Evolutionary conservation across 2,329 filamentous ascomycete genomes (phyloP), one percentile per base, ranked within the genome.

Genomic region (Epichloe sylvatica): DNA sequence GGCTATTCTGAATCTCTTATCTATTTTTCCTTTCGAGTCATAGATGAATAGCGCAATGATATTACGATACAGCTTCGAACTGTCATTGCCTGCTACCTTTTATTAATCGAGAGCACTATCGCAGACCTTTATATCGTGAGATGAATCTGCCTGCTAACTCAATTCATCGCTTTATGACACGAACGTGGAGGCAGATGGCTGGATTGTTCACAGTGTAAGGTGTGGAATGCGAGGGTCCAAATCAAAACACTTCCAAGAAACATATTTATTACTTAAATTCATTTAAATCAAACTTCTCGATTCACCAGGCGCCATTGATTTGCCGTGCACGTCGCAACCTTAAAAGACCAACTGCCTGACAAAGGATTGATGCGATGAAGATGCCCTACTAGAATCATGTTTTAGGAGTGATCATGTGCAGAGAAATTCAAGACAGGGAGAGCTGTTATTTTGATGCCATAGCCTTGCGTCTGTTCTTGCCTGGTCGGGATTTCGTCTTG

Each of bases 381-480:
- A 9, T 3, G 5, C 12, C 43, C 6, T 15, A 23, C 2, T n/a
- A 45, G 9, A 23, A 37, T 19, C 34, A 9, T 37, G 8, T 4
- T n/a, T 37, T 15, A 25, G 17, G 5, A 34, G 37, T 6, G 7
- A 45, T 45, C 37, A 11, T 7, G 25, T 38, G 17, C 15, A 37
- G 23, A 25, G 15, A 19, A 17, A 17, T 8, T 25, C 4, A 41
- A 17, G 34, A 17, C n/a, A 46, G 4, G 15, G n/a, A 30, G 15
- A 12, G 8, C 8, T 9, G 44, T 42, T 52, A 63, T 42, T 57
- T 59, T 36, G 60, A 49, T 15, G 59, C 56, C 58, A 61, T 60
- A 3, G 72, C 66, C 62, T 75, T 72, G 61, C 76, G 68, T 60
- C 73, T 67, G 44, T 62, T 69, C 68, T 79, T 79, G 30, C 76